Base-by-base conservation (phyloP, 192 early-diverging fungal species). In the Coemansia sp. region DNA sequence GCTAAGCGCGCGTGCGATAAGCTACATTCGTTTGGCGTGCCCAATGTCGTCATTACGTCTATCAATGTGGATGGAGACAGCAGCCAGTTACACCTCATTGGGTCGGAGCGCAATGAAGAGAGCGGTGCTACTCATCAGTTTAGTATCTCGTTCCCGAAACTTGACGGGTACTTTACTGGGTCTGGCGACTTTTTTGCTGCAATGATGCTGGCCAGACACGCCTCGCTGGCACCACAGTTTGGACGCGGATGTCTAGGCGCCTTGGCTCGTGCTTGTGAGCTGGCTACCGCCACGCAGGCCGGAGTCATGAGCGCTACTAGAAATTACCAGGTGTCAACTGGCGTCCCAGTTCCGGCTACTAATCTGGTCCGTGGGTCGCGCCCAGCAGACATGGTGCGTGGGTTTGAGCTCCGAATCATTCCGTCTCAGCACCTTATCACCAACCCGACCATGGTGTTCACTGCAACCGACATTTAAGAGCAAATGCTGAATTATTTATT, bases 181-280 rank as follows among this genome's bases (percentile, higher is more conserved):
- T 93, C 96, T 0, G 96, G 96, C 54, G 96, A 98, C 71, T 65
- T 98, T 18, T 94, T 95, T 67, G 86, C 93, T 2, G 91, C 94
- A 0, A 66, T 97, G 20, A 64, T 91, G 11, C 71, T 92, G 31
- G 94, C 93, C 9, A 71, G 89, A 52, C 68, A 91, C 33, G 82
- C 87, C 2, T 81, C 86, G 31, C 70, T 82, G 22, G 63, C 81
- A 3, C 40, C 60, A 24, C 27, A 43, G 47, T 59, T 31, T 43
- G 60, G 70, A 27, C 20, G 18, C 2, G 64, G 70, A 22, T 24
- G 43, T 16, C 59, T 51, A 8, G 69, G 77, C 18, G 46, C 79
- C 3, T 61, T 89, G 44, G 78, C 80, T 0, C 61, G 61, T 22
- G 93, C 93, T 1, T 90, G 90, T 66, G 90, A 90, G 63, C 79